These are phyloP conservation scores for Aleurites moluccanus DNA, from an alignment of 441 rosid genomes.

Conservation along the genomic window DNA sequence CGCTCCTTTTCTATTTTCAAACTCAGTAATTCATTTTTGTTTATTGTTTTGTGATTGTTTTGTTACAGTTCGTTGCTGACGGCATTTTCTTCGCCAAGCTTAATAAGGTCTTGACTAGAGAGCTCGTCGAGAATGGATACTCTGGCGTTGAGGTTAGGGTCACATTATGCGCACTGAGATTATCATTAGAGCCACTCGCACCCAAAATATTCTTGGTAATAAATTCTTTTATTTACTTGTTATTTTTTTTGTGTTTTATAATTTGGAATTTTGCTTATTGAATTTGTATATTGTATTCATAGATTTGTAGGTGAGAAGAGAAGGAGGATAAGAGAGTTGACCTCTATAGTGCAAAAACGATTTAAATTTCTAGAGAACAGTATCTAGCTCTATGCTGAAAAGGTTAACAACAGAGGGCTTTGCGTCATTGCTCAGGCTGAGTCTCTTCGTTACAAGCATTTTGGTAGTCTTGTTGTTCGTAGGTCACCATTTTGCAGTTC, in stretches of 20 bases:
- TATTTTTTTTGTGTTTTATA: not conserved
- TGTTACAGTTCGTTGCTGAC: slow-evolving; percentile 59
- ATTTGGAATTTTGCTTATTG: not conserved
- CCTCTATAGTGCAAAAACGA: slow-evolving; percentile 76
- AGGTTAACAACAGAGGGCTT: slow-evolving; percentile 70
- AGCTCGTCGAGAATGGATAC: slow-evolving; percentile 80
- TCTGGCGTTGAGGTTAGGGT: slow-evolving; percentile 80
- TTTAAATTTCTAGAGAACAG: slow-evolving; percentile 72
- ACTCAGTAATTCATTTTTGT: not conserved
- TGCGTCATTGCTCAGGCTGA: slow-evolving; percentile 89
- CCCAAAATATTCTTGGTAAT: slow-evolving; percentile 69
- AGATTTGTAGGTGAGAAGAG: slow-evolving; percentile 66
- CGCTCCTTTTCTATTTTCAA: too few relatives aligned
- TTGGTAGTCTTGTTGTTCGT: slow-evolving; percentile 87
- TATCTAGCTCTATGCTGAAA: slow-evolving; percentile 80
- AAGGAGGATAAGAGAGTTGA: slow-evolving; percentile 83
- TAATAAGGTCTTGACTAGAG: slow-evolving; percentile 66
- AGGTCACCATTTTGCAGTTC: too few relatives aligned
- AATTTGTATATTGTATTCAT: not conserved
- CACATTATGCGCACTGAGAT: slow-evolving; percentile 73
- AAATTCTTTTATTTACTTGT: not conserved
- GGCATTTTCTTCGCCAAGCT: slow-evolving; percentile 75
- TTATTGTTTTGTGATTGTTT: not conserved
- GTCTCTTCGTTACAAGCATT: slow-evolving; percentile 88
- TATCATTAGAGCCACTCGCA: slow-evolving; percentile 74